Evolutionary conservation across 2,329 filamentous ascomycete genomes (phyloP), one percentile per base, ranked within the genome.

Genomic region (Trichoderma sp.): DNA sequence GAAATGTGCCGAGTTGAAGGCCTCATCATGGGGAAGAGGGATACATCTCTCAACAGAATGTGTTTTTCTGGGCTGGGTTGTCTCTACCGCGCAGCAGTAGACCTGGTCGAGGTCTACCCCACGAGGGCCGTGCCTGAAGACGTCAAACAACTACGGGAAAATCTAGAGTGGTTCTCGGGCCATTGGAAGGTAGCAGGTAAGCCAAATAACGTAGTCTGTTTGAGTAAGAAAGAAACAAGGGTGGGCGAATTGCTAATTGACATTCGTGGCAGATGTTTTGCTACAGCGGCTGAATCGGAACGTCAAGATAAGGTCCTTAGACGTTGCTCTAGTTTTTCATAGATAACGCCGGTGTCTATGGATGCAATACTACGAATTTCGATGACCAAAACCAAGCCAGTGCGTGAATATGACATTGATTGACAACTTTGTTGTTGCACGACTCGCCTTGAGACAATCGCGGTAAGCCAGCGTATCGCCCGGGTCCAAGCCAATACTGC

Each of bases 1-100:
- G 68, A 70, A n/a, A 70, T 70, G 58, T 70, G 68, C 24, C 43
- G 68, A 18, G 60, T 58, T 5, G 68, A 70, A 18, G 68, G 68
- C 4, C 47, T 28, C 28, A 26, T 63, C 7, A 70, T 70, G 60
- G 7, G 47, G 26, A 57, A 11, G 21, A 53, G 60, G 24, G 58
- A 63, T 9, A 56, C 7, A 6, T n/a, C 21, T 14, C 43, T 43
- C n/a, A n/a, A 47, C 8, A 43, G 60, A 57, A 30, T 70, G 51
- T 70, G 43, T 14, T 70, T 70, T 18, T 39, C 68, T 1, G 43
- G 68, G 1, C 32, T 70, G 32, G 32, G 68, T 7, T 70, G 68
- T 11, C 68, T 70, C 18, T 70, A 70, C 47, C 68, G 60, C 18
- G 68, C 68, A 1, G 68, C 68, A 14, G 47, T 70, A 57, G 68